phyloP scores from a whole-genome alignment of 2,329 filamentous ascomycete species.

The Neonectria ditissima region DNA sequence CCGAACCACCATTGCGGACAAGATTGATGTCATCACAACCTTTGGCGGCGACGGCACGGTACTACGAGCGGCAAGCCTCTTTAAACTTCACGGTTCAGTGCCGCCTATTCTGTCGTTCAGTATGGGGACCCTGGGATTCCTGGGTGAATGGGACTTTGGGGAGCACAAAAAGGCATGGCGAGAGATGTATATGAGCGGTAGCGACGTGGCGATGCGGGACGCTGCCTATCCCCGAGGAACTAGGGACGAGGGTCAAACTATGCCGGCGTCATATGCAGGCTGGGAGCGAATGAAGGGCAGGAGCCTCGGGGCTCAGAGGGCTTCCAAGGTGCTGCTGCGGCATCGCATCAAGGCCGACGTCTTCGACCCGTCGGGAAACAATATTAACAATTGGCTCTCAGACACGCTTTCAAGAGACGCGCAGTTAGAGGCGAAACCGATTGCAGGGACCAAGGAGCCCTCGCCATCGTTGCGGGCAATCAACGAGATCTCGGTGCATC shows the following conservation, averaged over 20 bases:
- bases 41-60: constrained; percentile 81
- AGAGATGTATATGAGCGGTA: constrained; percentile 87
- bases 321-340: constrained; percentile 85
- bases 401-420: constrained; percentile 59
- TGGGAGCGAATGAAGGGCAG: constrained; percentile 85
- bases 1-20: constrained; percentile 72
- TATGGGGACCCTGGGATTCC: constrained; percentile 94
- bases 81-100: constrained; percentile 80
- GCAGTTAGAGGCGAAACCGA: constrained; percentile 51
- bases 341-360: constrained; percentile 89
- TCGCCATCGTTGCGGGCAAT: constrained; percentile 74
- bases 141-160: constrained; percentile 95
- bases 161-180: constrained; percentile 94
- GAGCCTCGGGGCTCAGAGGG: constrained; percentile 79
- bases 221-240: constrained; percentile 51
- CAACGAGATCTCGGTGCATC: constrained; percentile 95
- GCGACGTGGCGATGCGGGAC: constrained; percentile 62
- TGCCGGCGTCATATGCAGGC: constrained; percentile 47
- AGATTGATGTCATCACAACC: constrained; percentile 89
- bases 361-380: constrained; percentile 75
- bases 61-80: constrained; percentile 64
- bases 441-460: constrained; percentile 51
- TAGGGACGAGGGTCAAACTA: constrained; percentile 37
- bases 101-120: constrained; percentile 95
- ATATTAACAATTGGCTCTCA: constrained; percentile 65